Conservation (phyloP, 2,329 filamentous ascomycete species). For the Trichothecium roseum region DNA sequence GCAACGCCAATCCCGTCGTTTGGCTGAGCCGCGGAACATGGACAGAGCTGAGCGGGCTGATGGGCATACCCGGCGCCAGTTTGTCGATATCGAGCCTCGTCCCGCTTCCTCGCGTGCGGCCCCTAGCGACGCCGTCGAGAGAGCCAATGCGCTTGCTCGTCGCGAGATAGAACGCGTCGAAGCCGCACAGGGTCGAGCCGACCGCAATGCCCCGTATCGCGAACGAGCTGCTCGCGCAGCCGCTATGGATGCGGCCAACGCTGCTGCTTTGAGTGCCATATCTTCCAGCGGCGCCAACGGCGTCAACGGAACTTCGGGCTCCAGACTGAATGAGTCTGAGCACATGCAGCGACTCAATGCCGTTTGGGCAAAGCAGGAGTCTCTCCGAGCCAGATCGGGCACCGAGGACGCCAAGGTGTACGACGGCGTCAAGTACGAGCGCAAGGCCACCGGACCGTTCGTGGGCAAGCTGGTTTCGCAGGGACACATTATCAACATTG, state of each 20-base stretch:
- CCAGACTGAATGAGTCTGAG: conserved; percentile 32
- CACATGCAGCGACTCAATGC: conserved; percentile 42
- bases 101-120: not conserved
- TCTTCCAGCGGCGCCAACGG: conserved; percentile 13
- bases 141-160: conserved; percentile 37
- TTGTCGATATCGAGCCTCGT: too few species aligned
- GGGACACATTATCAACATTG: conserved; percentile 51
- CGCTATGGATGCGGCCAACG: conserved; percentile 15
- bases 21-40: not conserved
- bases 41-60: not conserved
- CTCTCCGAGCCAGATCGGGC: conserved; percentile 28
- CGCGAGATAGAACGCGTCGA: conserved; percentile 43
- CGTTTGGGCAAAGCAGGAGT: conserved; percentile 45
- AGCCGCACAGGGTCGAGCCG: conserved; percentile 38
- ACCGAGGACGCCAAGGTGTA: conserved; percentile 46
- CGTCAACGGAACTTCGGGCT: conserved; percentile 15
- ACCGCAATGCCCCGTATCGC: conserved; percentile 33
- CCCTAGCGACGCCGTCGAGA: conserved; percentile 23
- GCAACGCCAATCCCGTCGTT: not conserved
- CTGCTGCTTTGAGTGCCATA: conserved; percentile 15
- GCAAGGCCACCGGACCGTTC: conserved; percentile 50
- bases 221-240: conserved; percentile 24
- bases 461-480: conserved; percentile 53
- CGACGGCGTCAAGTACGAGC: conserved; percentile 51
- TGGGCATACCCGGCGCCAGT: not conserved